A percentile compares a stretch with the other conserved stretches of the same genome.
phyloP scores from a whole-genome alignment of 805 yeast genomes.

The Wickerhamiella dianesei region DNA sequence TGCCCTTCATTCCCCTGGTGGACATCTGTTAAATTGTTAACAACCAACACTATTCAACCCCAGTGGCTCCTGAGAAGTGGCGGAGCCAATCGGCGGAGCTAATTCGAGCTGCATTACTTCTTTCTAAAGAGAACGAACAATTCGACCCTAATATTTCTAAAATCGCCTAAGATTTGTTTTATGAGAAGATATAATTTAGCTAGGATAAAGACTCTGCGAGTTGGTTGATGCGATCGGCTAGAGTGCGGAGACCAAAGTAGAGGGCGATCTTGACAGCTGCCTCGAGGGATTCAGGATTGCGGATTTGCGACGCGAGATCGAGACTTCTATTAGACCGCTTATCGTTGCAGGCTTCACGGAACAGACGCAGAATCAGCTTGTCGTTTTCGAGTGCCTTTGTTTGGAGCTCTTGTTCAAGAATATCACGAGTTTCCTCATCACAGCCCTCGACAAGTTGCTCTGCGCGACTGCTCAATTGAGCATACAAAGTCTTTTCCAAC shows the following conservation, averaged over 20 bases:
- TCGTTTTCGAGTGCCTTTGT: conserved; percentile 51
- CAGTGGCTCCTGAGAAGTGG: too few species aligned
- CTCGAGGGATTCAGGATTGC: conserved; percentile 61
- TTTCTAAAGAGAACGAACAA: too few species aligned
- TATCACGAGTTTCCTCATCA: conserved; percentile 16
- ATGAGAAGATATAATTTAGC: too few species aligned
- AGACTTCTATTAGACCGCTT: conserved; percentile 52
- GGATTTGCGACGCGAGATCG: conserved; percentile 53
- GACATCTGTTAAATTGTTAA: too few species aligned
- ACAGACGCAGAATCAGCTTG: conserved; percentile 59
- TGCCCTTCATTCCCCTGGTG: too few species aligned
- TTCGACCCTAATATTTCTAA: too few species aligned
- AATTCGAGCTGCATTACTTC: too few species aligned
- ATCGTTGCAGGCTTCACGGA: conserved; percentile 61
- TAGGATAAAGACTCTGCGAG: background rate
- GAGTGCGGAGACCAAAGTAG: conserved; percentile 40
- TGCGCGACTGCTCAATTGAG: conserved; percentile 18
- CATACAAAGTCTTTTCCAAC: conserved; percentile 17
- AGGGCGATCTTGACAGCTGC: conserved; percentile 82
- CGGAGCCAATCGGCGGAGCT: too few species aligned
- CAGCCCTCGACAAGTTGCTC: conserved; percentile 14
- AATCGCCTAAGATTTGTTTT: too few species aligned
- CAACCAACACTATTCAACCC: too few species aligned
- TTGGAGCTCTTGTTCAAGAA: conserved; percentile 36
- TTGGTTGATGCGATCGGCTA: conserved; percentile 33